These are phyloP conservation scores for Penicillium sp. DNA, from an alignment of 2,329 filamentous ascomycete species.

Conservation along the genomic window DNA sequence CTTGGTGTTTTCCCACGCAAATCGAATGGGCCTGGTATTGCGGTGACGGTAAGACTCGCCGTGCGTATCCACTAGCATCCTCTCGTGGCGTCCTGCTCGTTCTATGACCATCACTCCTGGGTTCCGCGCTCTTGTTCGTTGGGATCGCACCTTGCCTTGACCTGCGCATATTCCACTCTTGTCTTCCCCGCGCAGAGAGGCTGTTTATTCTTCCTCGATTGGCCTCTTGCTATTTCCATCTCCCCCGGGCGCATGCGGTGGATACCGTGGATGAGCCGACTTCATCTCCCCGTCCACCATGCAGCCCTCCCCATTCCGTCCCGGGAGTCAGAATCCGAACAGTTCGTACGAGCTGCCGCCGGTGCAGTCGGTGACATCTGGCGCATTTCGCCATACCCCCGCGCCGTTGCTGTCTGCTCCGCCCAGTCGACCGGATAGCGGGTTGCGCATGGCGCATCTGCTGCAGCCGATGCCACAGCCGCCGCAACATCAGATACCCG, in stretches of 20 bases:
- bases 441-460: constrained; percentile 43
- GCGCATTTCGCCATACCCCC: constrained; percentile 29
- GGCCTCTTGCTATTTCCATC: too few species aligned
- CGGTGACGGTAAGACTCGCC: not conserved
- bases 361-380: constrained; percentile 37
- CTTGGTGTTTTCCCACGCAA: not conserved
- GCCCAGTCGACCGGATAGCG: constrained; percentile 40
- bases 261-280: not conserved
- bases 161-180: not conserved
- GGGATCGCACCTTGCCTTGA: constrained; percentile 1
- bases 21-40: constrained; percentile 2
- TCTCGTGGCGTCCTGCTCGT: constrained; percentile 2
- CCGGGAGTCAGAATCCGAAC: constrained; percentile 26
- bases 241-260: not conserved
- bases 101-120: constrained; percentile 2
- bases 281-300: constrained; percentile 19
- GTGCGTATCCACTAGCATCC: constrained; percentile 1
- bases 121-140: constrained; percentile 6
- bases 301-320: constrained; percentile 36
- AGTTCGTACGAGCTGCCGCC: constrained; percentile 35
- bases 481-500: constrained; percentile 19
- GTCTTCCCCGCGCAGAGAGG: too few species aligned
- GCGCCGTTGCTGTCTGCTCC: constrained; percentile 36
- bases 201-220: too few species aligned
- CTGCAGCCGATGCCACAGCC: constrained; percentile 37